phyloP scores from a whole-genome alignment of 164 flowering plant species.

The Berberis vulgaris region DNA sequence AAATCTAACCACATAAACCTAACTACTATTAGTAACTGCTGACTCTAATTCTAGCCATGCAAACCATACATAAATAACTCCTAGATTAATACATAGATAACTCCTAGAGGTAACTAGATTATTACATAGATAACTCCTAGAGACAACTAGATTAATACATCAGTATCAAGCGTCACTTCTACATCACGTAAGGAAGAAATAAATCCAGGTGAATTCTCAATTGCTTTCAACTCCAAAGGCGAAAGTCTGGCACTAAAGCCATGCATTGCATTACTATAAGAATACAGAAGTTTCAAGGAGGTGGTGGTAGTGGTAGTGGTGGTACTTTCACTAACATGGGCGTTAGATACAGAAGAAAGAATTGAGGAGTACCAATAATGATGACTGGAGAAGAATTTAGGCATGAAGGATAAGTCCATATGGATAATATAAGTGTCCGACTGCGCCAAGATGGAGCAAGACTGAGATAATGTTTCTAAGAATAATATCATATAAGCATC shows the following conservation, averaged over 20 bases:
- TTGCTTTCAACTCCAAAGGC: constrained; percentile 26
- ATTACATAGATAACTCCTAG: no score
- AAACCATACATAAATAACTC: no score
- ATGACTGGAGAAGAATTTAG: constrained; percentile 40
- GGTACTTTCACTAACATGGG: neutral
- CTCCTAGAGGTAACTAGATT: no score
- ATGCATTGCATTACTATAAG: constrained; percentile 36
- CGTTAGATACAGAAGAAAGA: constrained; percentile 20
- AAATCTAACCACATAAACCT: no score
- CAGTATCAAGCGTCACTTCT: constrained; percentile 27
- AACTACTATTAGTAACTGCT: no score
- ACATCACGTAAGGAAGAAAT: constrained; percentile 33
- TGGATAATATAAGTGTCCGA: constrained; percentile 46
- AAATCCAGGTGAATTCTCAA: constrained; percentile 38
- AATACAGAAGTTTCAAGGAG: constrained; percentile 31
- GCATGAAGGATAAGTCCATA: constrained; percentile 58
- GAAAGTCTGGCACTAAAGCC: constrained; percentile 62
- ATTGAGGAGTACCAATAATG: constrained; percentile 47
- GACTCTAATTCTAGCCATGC: no score
- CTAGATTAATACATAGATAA: no score
- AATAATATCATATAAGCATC: no score
- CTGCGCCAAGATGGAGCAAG: constrained; percentile 10
- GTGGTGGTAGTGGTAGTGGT: neutral
- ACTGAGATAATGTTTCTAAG: neutral
- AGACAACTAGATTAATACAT: no score